phyloP scores from a whole-genome alignment of 345 rosid species.

The Luvunga scandens region DNA sequence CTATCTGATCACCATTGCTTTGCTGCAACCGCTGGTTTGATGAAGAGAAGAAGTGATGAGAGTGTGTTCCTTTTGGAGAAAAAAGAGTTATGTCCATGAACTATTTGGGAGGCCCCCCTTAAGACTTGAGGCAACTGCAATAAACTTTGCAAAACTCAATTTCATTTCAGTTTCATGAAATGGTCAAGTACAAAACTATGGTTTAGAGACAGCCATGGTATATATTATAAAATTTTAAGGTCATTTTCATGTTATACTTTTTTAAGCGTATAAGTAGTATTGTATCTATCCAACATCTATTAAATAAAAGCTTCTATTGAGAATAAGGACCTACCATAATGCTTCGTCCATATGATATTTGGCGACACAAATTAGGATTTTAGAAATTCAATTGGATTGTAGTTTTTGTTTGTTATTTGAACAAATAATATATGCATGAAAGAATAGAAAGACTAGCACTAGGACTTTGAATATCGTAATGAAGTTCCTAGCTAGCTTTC shows the following conservation, averaged over 20 bases:
- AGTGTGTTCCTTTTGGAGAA: slow-evolving; percentile 17
- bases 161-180: slow-evolving; percentile 29
- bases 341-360: slow-evolving; percentile 7
- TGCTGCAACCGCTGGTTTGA: slow-evolving; percentile 21
- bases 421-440: slow-evolving; percentile 1
- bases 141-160: slow-evolving; percentile 24
- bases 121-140: slow-evolving; percentile 16
- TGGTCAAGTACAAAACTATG: slow-evolving; percentile 29
- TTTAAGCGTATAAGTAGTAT: background rate
- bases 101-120: slow-evolving; percentile 32
- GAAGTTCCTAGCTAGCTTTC: slow-evolving; percentile 2
- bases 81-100: slow-evolving; percentile 39
- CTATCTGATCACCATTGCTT: slow-evolving; percentile 27
- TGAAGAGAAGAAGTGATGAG: slow-evolving; percentile 13
- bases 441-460: slow-evolving; percentile 10
- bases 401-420: slow-evolving; percentile 16
- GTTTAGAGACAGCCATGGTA: slow-evolving; percentile 9
- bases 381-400: slow-evolving; percentile 16
- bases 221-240: slow-evolving; percentile 16
- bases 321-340: slow-evolving; percentile 7
- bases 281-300: background rate
- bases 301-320: background rate
- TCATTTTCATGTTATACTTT: slow-evolving; percentile 19
- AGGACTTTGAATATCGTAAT: background rate
- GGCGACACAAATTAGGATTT: slow-evolving; percentile 1